phyloP scores from a whole-genome alignment of 495 filamentous ascomycete species.

The Podospora conica region DNA sequence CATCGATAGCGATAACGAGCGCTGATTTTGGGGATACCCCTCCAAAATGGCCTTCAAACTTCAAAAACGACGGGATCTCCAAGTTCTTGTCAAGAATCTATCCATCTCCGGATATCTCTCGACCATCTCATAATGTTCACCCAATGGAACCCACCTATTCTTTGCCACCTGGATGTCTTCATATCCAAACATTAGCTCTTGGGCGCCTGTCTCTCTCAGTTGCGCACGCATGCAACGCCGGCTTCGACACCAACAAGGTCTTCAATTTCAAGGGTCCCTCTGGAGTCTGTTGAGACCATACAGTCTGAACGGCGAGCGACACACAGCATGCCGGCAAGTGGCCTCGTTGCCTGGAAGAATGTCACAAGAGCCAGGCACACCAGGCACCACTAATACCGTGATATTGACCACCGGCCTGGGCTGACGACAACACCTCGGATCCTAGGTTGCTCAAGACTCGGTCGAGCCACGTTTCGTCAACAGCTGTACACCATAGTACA shows the following conservation, averaged over 20 bases:
- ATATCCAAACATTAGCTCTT: too few relatives aligned
- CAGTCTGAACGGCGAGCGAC: too few relatives aligned
- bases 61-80: too few relatives aligned
- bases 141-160: too few relatives aligned
- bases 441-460: too few relatives aligned
- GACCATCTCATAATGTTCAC: too few relatives aligned
- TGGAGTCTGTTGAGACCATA: not conserved
- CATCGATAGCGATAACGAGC: slow-evolving; percentile 1
- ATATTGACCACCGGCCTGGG: not conserved
- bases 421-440: not conserved
- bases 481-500: not conserved
- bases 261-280: not conserved
- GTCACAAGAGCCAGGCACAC: not conserved
- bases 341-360: not conserved
- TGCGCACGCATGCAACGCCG: not conserved
- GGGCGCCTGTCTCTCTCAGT: too few relatives aligned
- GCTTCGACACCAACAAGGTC: not conserved
- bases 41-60: not conserved
- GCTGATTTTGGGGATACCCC: not conserved
- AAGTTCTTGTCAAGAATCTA: too few relatives aligned
- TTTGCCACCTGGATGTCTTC: too few relatives aligned
- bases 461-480: not conserved
- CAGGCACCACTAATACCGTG: not conserved
- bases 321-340: not conserved
- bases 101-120: too few relatives aligned